These are phyloP conservation scores for Starmerella tilneyi DNA, from an alignment of 805 yeast species.

Conservation along the genomic window DNA sequence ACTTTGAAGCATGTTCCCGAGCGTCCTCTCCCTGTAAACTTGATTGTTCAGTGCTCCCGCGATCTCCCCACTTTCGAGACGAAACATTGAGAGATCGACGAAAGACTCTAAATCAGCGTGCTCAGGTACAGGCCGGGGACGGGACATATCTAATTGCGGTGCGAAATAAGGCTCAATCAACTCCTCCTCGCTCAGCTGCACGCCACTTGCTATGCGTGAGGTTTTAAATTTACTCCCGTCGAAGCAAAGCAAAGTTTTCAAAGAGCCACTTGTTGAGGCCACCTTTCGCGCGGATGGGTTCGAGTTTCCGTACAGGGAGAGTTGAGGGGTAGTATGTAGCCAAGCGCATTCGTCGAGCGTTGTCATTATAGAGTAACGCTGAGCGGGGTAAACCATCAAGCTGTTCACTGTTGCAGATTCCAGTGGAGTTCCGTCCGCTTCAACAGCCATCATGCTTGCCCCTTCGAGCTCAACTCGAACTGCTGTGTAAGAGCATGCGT, in stretches of 20 bases:
- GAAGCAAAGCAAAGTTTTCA: background rate
- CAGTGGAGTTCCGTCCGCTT: constrained; percentile 31
- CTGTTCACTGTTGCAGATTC: constrained; percentile 25
- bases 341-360: constrained; percentile 18
- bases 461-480: constrained; percentile 29
- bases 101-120: background rate
- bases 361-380: constrained; percentile 62
- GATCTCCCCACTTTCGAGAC: background rate
- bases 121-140: background rate
- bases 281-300: too few species aligned
- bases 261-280: background rate
- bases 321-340: constrained; percentile 9
- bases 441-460: constrained; percentile 28
- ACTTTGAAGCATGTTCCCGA: background rate
- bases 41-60: constrained; percentile 2
- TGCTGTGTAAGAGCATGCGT: constrained; percentile 31
- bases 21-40: background rate
- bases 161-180: background rate
- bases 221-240: background rate
- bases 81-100: constrained; percentile 12
- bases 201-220: background rate
- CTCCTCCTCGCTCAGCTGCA: background rate
- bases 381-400: constrained; percentile 53
- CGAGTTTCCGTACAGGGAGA: constrained; percentile 10
- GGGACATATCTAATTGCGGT: too few species aligned